phyloP scores from a whole-genome alignment of 2,329 filamentous ascomycete genomes.

The Hypoxylon sp. region DNA sequence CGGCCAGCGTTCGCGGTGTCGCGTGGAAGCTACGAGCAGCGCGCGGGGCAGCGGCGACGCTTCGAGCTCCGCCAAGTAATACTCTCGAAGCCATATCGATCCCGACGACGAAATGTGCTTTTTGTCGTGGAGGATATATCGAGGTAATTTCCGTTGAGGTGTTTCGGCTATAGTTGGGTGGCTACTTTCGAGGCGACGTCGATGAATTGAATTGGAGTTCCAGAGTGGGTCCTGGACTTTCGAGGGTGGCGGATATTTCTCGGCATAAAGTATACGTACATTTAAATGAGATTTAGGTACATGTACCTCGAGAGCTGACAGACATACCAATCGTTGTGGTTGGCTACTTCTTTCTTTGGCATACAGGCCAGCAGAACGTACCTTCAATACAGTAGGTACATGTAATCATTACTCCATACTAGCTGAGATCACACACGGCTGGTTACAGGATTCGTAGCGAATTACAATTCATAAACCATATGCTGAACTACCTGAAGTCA shows the following conservation, averaged over 20 bases:
- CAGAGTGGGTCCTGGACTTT: conserved; percentile 1
- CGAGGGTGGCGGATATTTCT: conserved; percentile 32
- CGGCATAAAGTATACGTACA: conserved; percentile 18
- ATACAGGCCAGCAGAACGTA: not conserved
- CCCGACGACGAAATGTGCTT: conserved; percentile 7
- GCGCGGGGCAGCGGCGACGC: conserved; percentile 50
- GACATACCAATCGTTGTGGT: conserved; percentile 13
- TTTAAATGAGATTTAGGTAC: no score
- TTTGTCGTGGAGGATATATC: conserved; percentile 12
- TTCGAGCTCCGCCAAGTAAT: conserved; percentile 56
- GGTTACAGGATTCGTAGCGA: conserved; percentile 11
- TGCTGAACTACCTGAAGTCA: conserved; percentile 49
- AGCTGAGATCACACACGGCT: not conserved
- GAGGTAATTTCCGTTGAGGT: conserved; percentile 16
- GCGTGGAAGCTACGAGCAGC: conserved; percentile 64
- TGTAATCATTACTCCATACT: not conserved
- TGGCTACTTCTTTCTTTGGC: conserved; percentile 11
- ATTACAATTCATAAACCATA: conserved; percentile 39
- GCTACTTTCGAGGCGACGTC: conserved; percentile 27
- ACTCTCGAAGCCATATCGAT: conserved; percentile 63
- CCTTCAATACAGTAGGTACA: not conserved
- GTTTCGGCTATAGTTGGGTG: conserved; percentile 23
- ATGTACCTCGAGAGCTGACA: conserved; percentile 22
- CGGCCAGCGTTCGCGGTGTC: conserved; percentile 59
- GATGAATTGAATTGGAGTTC: conserved; percentile 30